Evolutionary conservation across 2,329 filamentous ascomycete species (phyloP).

Genomic region (Aspergillus phoenicis): DNA sequence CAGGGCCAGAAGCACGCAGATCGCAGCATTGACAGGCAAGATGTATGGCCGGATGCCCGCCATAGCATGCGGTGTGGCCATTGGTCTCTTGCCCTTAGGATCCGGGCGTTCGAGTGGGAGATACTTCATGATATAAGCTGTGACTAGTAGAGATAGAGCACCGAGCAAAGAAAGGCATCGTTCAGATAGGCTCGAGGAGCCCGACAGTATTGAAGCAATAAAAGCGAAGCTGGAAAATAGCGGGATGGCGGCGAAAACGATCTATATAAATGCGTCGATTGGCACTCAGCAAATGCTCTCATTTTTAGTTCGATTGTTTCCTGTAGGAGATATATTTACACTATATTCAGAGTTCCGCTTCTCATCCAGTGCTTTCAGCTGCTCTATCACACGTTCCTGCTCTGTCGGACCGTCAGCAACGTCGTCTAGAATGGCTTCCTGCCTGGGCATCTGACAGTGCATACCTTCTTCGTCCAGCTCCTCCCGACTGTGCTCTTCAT

Average conservation of each 20-base stretch:
- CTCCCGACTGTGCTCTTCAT: slow-evolving; percentile 57
- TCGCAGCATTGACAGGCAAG: slow-evolving; percentile 29
- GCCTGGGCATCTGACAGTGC: slow-evolving; percentile 6
- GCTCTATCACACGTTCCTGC: slow-evolving; percentile 45
- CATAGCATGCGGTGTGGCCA: slow-evolving; percentile 24
- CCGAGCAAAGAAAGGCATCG: slow-evolving; percentile 35
- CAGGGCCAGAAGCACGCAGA: slow-evolving; percentile 35
- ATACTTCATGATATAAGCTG: slow-evolving; percentile 42
- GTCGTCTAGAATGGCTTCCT: background rate
- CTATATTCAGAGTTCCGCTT: slow-evolving; percentile 44
- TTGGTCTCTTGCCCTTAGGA: slow-evolving; percentile 34
- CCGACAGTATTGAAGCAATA: slow-evolving; percentile 34
- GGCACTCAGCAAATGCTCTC: background rate
- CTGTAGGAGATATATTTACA: slow-evolving; percentile 29
- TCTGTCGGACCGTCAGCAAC: slow-evolving; percentile 29
- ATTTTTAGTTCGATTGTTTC: background rate
- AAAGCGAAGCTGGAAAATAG: slow-evolving; percentile 36
- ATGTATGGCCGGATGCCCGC: slow-evolving; percentile 27
- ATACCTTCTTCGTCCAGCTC: slow-evolving; percentile 76
- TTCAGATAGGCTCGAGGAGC: slow-evolving; percentile 20
- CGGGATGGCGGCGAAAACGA: slow-evolving; percentile 43
- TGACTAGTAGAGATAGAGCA: slow-evolving; percentile 40
- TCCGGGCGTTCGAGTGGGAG: slow-evolving; percentile 31
- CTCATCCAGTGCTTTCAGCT: slow-evolving; percentile 41
- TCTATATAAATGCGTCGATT: slow-evolving; percentile 19